Evolutionary conservation across 495 filamentous ascomycete genomes (phyloP).

Genomic region (Cetradonia linearis): DNA sequence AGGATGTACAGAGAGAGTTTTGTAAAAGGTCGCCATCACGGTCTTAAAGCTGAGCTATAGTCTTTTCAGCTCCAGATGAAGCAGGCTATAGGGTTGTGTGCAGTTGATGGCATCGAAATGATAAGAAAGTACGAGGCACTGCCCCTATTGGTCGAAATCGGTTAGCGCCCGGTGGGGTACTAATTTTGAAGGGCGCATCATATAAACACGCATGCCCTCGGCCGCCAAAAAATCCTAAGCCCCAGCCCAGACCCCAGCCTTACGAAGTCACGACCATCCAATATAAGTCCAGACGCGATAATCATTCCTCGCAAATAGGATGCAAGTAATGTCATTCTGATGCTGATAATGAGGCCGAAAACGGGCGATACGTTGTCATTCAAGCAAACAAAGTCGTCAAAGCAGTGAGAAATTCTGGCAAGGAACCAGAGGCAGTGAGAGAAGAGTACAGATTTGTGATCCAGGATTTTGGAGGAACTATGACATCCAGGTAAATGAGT

Average conservation of each 20-base stretch:
- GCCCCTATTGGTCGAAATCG: slow-evolving; percentile 1
- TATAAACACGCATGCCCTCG: slow-evolving; percentile 8
- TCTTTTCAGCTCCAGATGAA: background rate
- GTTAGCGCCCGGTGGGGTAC: slow-evolving; percentile 1
- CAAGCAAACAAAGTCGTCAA: background rate
- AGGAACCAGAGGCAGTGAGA: background rate
- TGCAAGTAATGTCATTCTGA: slow-evolving; percentile 2
- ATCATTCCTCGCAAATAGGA: background rate
- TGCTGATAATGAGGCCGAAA: background rate
- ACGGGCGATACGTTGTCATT: background rate
- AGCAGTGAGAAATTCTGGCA: background rate
- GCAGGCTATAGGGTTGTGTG: background rate
- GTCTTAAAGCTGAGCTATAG: background rate
- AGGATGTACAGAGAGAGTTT: background rate
- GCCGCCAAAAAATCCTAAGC: slow-evolving; percentile 5
- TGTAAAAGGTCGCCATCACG: background rate
- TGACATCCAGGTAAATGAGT: slow-evolving; percentile 45
- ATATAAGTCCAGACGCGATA: background rate
- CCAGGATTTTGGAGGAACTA: slow-evolving; percentile 24
- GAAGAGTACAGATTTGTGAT: slow-evolving; percentile 3
- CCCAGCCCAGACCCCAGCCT: slow-evolving; percentile 2
- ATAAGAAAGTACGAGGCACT: slow-evolving; percentile 1
- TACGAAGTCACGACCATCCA: slow-evolving; percentile 9
- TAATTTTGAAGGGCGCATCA: background rate
- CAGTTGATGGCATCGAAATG: background rate